Conservation (phyloP, 2,329 filamentous ascomycete species). For the Arthrobotrys megalospora region DNA sequence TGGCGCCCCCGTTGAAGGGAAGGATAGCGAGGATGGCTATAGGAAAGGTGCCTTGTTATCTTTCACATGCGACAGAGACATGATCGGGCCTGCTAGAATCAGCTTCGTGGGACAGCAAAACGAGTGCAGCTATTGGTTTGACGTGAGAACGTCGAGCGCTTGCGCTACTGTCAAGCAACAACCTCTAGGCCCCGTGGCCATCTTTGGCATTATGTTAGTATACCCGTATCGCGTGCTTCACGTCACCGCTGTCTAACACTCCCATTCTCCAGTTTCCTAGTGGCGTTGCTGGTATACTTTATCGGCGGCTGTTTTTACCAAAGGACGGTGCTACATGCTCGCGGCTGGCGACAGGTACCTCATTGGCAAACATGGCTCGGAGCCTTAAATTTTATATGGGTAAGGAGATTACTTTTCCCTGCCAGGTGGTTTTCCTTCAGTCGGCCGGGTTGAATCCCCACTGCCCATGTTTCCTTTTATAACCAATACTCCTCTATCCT, state of each 20-base stretch:
- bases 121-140: constrained; percentile 95
- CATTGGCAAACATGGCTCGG: constrained; percentile 95
- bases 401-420: constrained; percentile 69
- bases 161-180: constrained; percentile 79
- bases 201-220: constrained; percentile 88
- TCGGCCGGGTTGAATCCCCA: constrained; percentile 23
- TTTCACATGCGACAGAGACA: constrained; percentile 90
- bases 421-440: constrained; percentile 52
- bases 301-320: constrained; percentile 96
- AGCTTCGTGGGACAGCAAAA: constrained; percentile 92
- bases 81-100: constrained; percentile 77
- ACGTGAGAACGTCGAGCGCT: constrained; percentile 86
- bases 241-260: background rate
- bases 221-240: constrained; percentile 66
- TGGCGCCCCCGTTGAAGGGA: constrained; percentile 67
- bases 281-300: constrained; percentile 87
- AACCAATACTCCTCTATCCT: background rate
- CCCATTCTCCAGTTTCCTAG: constrained; percentile 69
- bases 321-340: constrained; percentile 90
- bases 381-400: constrained; percentile 85
- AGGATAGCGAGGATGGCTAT: constrained; percentile 67
- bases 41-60: constrained; percentile 89
- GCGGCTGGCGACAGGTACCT: constrained; percentile 94
- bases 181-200: constrained; percentile 78
- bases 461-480: background rate